Evolutionary conservation across 176 grass and related monocot species (phyloP).

Genomic region (Cocos nucifera): DNA sequence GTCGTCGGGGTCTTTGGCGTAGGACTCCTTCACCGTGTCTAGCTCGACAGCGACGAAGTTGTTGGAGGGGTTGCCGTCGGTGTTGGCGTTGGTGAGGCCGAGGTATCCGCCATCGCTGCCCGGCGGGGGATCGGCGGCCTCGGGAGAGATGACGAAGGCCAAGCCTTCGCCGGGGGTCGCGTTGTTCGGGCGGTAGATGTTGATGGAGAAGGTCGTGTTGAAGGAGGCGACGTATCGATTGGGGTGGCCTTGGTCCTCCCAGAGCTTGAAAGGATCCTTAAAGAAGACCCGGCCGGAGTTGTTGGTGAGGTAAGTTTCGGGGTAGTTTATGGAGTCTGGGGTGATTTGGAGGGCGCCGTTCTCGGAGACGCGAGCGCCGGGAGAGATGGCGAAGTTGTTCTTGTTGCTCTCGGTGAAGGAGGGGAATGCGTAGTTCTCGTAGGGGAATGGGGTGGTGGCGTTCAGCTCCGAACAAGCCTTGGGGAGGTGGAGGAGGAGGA

Average conservation of each 20-base stretch:
- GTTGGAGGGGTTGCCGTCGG: neutral
- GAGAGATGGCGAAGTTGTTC: neutral
- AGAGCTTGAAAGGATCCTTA: conserved; percentile 20
- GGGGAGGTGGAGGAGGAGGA: too few species aligned
- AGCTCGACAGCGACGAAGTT: conserved; percentile 53
- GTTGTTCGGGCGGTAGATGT: conserved; percentile 18
- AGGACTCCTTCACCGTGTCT: conserved; percentile 49
- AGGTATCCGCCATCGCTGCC: conserved; percentile 39
- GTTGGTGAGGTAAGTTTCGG: neutral
- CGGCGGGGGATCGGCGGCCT: conserved; percentile 4
- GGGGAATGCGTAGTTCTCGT: conserved; percentile 1
- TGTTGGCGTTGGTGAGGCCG: conserved; percentile 43
- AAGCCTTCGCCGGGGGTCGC: conserved; percentile 25
- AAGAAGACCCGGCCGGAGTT: conserved; percentile 43
- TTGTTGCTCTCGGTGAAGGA: neutral
- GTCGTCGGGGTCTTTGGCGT: conserved; percentile 39
- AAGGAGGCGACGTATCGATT: conserved; percentile 31
- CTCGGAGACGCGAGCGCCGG: conserved; percentile 3
- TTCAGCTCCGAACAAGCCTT: too few species aligned
- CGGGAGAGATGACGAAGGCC: conserved; percentile 30
- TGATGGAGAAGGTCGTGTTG: conserved; percentile 48
- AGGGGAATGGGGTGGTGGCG: too few species aligned
- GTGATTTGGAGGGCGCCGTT: conserved; percentile 47
- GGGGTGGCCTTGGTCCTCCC: conserved; percentile 5
- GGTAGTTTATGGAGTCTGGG: conserved; percentile 15